Evolutionary conservation across 192 early-diverging fungal species (phyloP).

Genomic region (Jimgerdemannia lactiflua): DNA sequence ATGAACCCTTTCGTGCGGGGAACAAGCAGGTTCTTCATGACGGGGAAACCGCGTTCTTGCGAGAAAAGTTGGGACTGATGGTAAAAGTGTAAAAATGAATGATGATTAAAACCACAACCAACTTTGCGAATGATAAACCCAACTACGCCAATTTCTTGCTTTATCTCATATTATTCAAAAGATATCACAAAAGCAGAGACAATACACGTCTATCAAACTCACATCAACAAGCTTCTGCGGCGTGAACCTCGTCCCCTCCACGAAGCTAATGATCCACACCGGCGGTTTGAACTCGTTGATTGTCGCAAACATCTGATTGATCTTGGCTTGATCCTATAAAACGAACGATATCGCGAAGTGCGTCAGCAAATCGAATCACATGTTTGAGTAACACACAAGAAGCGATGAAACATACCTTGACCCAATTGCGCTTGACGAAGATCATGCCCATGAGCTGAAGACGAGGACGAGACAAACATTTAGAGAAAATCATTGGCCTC

Average conservation of each 20-base stretch:
- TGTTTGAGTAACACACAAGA: constrained; percentile 1
- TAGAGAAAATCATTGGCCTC: no score
- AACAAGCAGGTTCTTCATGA: constrained; percentile 46
- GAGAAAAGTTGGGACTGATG: constrained; percentile 44
- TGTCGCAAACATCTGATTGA: constrained; percentile 45
- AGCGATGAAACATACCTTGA: constrained; percentile 12
- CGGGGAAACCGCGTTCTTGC: constrained; percentile 34
- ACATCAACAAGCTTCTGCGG: constrained; percentile 42
- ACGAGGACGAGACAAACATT: background rate
- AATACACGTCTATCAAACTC: background rate
- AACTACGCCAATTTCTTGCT: background rate
- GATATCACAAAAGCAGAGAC: background rate
- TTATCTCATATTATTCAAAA: background rate
- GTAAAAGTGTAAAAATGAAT: no score
- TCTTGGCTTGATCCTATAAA: constrained; percentile 34
- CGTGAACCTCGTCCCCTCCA: constrained; percentile 53
- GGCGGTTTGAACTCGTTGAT: constrained; percentile 48
- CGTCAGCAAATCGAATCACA: background rate
- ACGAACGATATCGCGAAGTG: background rate
- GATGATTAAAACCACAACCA: background rate
- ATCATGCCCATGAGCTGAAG: constrained; percentile 50
- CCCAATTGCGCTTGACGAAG: constrained; percentile 56
- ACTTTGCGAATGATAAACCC: background rate
- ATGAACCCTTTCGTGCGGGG: constrained; percentile 57
- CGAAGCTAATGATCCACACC: constrained; percentile 52